Base-by-base conservation (phyloP, 1,139 yeast species). In the Blastobotrys apis region DNA sequence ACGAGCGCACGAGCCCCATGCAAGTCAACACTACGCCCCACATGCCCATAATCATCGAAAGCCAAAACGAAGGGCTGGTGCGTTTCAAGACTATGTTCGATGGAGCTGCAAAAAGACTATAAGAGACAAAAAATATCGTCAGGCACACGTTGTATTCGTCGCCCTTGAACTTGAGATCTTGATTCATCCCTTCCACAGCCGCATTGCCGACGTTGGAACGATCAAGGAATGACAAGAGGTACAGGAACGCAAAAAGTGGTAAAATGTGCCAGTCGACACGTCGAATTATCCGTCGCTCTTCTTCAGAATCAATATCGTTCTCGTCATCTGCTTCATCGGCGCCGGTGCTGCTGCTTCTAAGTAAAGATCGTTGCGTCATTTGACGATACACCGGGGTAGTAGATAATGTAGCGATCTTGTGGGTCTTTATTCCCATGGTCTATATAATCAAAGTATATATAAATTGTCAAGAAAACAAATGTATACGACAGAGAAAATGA, bases 171-270 rank as follows among this genome's bases (percentile, higher is more conserved):
- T 69, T 66, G 45, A 80, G 61, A 52, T 79, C 84, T 15, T 63
- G 66, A 49, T 71, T 76, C 35, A 80, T 59, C 4, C 81, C 81
- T 42, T 78, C 82, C 25, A 79, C 68, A 53, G 79, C 67, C 1
- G 84, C 84, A 55, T 75, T 72, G 2, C 81, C 81, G 53, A 80
- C 74, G 55, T 76, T 78, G 47, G 76, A 75, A 52, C 82, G 66
- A 58, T 80, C 85, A 49, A 80, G 64, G 53, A 72, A 75, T 47
- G 77, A 74, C 45, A 78, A 63, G 42, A 77, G 69, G 51, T 77
- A 77, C 43, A 77, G 68, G 37, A 73, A 52, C 12, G 77, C 70
- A 32, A 75, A 60, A 29, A 50, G 44, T 2, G 62, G 62, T 5
- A 59, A 36, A 15, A 59, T 39, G n/a, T 47, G 45, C 33, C 50